Conservation (phyloP, 129 eudicot genomes). For the Daucus carota region DH1_v3.0 NC_030384.2:42577501-42578000, state of each 20-base stretch:
- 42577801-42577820: no score
- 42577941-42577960: background rate
- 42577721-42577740: no score
- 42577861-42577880: background rate
- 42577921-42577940: background rate
- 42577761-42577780: no score
- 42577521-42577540: background rate
- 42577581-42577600: background rate
- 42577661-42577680: background rate
- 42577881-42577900: background rate
- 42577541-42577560: background rate
- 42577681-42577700: background rate
- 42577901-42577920: background rate
- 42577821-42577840: no score
- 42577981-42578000: slow-evolving; percentile 32
- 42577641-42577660: no score
- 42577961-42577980: background rate
- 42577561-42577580: background rate
- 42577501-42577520: background rate
- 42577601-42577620: background rate
- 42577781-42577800: no score
- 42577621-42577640: background rate
- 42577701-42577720: no score
- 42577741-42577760: no score
- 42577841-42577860: no score